phyloP scores from a whole-genome alignment of 2,329 filamentous ascomycete species.

The Trichoderma semiorbis region DNA sequence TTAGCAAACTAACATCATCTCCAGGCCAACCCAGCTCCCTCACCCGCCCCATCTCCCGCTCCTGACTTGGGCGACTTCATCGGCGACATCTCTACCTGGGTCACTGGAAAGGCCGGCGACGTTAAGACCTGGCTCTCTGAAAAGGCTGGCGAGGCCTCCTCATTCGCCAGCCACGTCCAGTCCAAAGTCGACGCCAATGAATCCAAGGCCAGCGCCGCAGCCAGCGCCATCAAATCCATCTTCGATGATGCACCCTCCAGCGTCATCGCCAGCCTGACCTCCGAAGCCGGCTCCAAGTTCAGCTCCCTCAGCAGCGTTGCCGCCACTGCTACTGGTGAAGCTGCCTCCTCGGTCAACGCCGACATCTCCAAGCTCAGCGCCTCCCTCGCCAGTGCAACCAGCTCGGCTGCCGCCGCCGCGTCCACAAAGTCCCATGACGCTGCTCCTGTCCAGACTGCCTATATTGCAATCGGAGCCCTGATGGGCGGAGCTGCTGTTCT shows the following conservation, averaged over 20 bases:
- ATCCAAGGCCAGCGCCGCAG: slow-evolving; percentile 5
- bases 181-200: background rate
- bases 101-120: slow-evolving; percentile 8
- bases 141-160: slow-evolving; percentile 6
- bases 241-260: slow-evolving; percentile 14
- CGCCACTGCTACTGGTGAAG: slow-evolving; percentile 23
- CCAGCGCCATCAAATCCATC: slow-evolving; percentile 10
- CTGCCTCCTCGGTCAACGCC: slow-evolving; percentile 25
- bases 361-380: slow-evolving; percentile 24
- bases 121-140: slow-evolving; percentile 16
- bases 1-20: background rate
- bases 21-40: slow-evolving; percentile 12
- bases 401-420: slow-evolving; percentile 21
- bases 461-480: slow-evolving; percentile 44
- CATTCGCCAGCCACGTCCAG: background rate
- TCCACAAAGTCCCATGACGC: slow-evolving; percentile 22
- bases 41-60: slow-evolving; percentile 17
- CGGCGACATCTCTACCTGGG: slow-evolving; percentile 19
- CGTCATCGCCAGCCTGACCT: slow-evolving; percentile 19
- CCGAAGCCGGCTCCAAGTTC: slow-evolving; percentile 25
- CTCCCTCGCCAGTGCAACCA: slow-evolving; percentile 20
- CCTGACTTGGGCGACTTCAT: slow-evolving; percentile 16
- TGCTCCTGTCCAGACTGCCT: slow-evolving; percentile 39
- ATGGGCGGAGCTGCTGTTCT: slow-evolving; percentile 46
- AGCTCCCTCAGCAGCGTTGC: slow-evolving; percentile 25